Base-by-base conservation (phyloP, 1,284 basidiomycete genomes). In the Sparassis latifolia region DNA sequence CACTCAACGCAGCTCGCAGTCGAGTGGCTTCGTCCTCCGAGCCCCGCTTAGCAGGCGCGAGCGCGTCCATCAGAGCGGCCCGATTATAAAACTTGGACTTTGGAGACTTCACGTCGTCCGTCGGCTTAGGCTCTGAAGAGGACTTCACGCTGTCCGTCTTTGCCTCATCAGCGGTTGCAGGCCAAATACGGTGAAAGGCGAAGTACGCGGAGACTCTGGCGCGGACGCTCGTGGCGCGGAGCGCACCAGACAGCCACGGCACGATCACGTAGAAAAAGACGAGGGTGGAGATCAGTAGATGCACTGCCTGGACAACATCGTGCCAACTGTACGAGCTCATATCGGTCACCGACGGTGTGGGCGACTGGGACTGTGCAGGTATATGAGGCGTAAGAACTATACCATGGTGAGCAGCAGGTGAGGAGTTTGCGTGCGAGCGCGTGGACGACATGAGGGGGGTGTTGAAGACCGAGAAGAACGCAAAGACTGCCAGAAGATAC, bases 401-500 rank as follows among this genome's bases (percentile, higher is more conserved):
- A 10, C 68, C 70, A 29, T 67, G 63, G 46, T 69, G 66, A 33
- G 58, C 50, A 37, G 62, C 57, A 3, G 54, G 30, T 10, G 57
- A 45, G 5, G 61, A 33, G 29, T 68, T 56, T 5, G 68, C 54
- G 32, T 55, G 53, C 2, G 59, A 53, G 6, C 66, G 58, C 0
- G 72, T 66, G 0, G 69, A 72, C 0, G 80, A 73, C 9, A 28
- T 28, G 9, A 85, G 61, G 0, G 86, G 84, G 0, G 81, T 84
- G 62, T 84, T 87, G 71, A 86, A 84, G 64, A 88, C 83, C 0
- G 84, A 86, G 69, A 88, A 86, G 51, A 88, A 72, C 0, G 83
- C 82, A 59, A 88, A 87, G 32, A 78, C 77, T n/a, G 85, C 86
- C 33, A 88, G 76, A 39, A 88, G 77, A 60, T 83, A 87, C 55